phyloP scores from a whole-genome alignment of 495 filamentous ascomycete species.

The Daldinia concentrica region DNA sequence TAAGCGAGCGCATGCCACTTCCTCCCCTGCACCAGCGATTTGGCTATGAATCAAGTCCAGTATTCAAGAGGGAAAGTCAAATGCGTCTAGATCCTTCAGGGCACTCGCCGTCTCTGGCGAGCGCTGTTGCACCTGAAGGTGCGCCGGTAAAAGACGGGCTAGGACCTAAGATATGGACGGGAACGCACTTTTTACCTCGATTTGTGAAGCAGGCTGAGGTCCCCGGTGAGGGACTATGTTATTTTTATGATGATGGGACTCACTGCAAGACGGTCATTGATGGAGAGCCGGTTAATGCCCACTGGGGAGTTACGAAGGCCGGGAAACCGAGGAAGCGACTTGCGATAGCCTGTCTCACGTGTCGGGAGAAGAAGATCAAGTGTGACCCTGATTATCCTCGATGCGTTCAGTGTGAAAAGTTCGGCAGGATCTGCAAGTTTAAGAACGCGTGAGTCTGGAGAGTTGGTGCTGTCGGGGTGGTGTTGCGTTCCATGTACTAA shows the following conservation, averaged over 20 bases:
- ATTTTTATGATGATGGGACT: slow-evolving; percentile 87
- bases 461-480: neutral
- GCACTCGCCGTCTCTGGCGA: slow-evolving; percentile 53
- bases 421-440: slow-evolving; percentile 83
- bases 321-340: slow-evolving; percentile 89
- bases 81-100: slow-evolving; percentile 37
- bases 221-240: slow-evolving; percentile 82
- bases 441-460: slow-evolving; percentile 79
- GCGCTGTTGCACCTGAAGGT: slow-evolving; percentile 53
- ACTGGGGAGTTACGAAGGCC: slow-evolving; percentile 93
- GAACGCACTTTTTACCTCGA: slow-evolving; percentile 67
- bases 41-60: slow-evolving; percentile 37
- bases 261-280: slow-evolving; percentile 86
- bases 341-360: slow-evolving; percentile 88
- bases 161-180: slow-evolving; percentile 69
- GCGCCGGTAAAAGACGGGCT: slow-evolving; percentile 61
- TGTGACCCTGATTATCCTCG: slow-evolving; percentile 87
- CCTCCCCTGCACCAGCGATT: slow-evolving; percentile 41
- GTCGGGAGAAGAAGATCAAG: slow-evolving; percentile 96
- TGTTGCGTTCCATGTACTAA: slow-evolving; percentile 29
- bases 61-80: slow-evolving; percentile 33
- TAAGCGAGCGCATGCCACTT: slow-evolving; percentile 38
- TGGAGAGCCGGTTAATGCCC: slow-evolving; percentile 85
- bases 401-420: slow-evolving; percentile 91
- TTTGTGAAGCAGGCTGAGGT: slow-evolving; percentile 68